Evolutionary conservation across 805 yeast species (phyloP).

Genomic region (Yamadazyma paraphyllophila): DNA sequence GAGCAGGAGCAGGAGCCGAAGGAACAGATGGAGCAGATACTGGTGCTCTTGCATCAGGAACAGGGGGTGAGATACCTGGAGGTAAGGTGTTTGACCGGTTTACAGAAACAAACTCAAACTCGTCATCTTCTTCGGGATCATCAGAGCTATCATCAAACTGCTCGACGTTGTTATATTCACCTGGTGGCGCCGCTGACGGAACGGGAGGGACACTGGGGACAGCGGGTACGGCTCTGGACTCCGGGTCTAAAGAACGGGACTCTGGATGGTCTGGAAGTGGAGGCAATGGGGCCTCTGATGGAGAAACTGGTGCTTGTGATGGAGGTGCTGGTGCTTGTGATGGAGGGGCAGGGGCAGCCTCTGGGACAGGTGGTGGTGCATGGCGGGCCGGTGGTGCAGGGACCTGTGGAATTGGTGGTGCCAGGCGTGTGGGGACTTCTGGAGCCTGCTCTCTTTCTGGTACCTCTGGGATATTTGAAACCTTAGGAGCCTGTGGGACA

Average conservation of each 20-base stretch:
- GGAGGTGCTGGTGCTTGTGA: constrained; percentile 7
- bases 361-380: constrained; percentile 6
- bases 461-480: constrained; percentile 3
- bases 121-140: constrained; percentile 8
- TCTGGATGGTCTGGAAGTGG: neutral
- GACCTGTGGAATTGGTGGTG: neutral
- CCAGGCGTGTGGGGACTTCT: neutral
- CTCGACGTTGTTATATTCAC: neutral
- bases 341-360: constrained; percentile 6
- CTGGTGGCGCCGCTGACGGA: constrained; percentile 8
- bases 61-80: constrained; percentile 7
- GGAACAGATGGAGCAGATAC: neutral
- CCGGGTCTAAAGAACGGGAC: too few relatives aligned
- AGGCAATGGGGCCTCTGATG: neutral
- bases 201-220: too few relatives aligned
- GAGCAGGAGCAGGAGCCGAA: neutral
- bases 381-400: neutral
- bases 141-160: constrained; percentile 3
- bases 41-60: neutral
- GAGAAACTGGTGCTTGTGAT: neutral
- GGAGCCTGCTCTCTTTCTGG: constrained; percentile 3
- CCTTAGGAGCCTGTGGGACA: constrained; percentile 2
- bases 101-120: constrained; percentile 17
- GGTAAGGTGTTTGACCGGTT: constrained; percentile 12
- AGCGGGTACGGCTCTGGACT: neutral